Base-by-base conservation (phyloP, 805 yeast genomes). In the Naumovozyma castellii region DNA sequence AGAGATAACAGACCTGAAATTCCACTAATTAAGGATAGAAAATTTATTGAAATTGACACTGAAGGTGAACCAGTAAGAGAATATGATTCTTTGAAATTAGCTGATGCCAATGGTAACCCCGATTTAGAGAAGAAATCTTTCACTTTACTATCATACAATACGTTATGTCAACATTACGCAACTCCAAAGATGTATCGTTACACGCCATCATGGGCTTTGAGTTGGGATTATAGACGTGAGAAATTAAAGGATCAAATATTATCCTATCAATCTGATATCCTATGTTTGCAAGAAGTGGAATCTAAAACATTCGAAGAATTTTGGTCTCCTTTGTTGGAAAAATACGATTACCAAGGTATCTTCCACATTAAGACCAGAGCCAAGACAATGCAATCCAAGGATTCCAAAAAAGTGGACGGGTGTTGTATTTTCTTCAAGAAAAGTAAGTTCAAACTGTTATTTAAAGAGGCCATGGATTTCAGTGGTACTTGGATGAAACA, bases 231-330 rank as follows among this genome's bases (percentile, higher is more conserved):
- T 63, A 81, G 99, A 62, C 76, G 82, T 54, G 80, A 83, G 44
- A 68, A 76, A 32, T 70, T 92, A 47, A 76, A 78, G 41, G 76
- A 81, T 45, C 95, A 92, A 59, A 71, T 92, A 13, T 53, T 78
- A 34, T 67, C 70, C 10, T 72, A 68, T 47, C 71, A 75, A 41
- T 73, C 88, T 18, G 97, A 92, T 60, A 69, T 92, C 29, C 62
- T 92, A 17, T 88, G 97, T 68, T 67, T 92, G 63, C 98, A 92
- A 68, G 99, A 92, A 64, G 97, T 92, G 36, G 97, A 92, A 61
- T 78, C 88, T 0, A 75, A 76, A 44, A 80, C 92, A 0, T 85
- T 69, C 62, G 90, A 86, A 51, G 95, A 87, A 33, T 82, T 76
- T 58, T 87, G 96, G 94, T 65, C 70, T 3, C 94, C 94, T 14